phyloP scores from a whole-genome alignment of 768 basidiomycete genomes.

The Clathrus columnatus region DNA sequence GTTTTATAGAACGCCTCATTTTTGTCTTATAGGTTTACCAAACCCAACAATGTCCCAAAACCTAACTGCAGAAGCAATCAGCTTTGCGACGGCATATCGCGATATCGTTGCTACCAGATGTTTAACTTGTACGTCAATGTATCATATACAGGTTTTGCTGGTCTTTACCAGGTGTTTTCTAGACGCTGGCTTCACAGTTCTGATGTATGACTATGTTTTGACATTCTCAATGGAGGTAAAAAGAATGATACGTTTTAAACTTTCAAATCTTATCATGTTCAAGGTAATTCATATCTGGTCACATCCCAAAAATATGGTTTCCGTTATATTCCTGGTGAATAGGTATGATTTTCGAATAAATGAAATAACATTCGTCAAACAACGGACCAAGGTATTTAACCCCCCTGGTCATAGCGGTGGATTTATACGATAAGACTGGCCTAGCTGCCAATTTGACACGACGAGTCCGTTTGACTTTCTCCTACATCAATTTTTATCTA shows the following conservation, averaged over 20 bases:
- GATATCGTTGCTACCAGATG: slow-evolving; percentile 1
- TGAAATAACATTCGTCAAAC: not conserved
- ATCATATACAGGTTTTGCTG: not conserved
- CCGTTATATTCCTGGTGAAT: not conserved
- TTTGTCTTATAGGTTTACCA: too few relatives aligned
- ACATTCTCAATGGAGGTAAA: slow-evolving; percentile 1
- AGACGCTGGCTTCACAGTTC: slow-evolving; percentile 2
- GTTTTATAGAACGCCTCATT: not conserved
- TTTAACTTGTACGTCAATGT: not conserved
- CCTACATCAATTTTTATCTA: too few relatives aligned
- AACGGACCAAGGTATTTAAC: not conserved
- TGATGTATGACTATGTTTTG: not conserved
- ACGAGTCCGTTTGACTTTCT: not conserved
- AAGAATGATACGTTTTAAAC: not conserved
- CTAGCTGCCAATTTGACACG: not conserved
- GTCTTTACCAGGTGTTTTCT: not conserved
- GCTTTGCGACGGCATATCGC: not conserved
- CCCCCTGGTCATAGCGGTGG: not conserved
- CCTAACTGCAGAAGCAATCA: not conserved
- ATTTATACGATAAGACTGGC: slow-evolving; percentile 3
- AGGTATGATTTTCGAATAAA: not conserved
- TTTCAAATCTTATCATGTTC: not conserved
- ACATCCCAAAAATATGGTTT: not conserved
- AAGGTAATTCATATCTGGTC: slow-evolving; percentile 1
- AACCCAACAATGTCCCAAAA: not conserved